Evolutionary conservation across 2,329 filamentous ascomycete genomes (phyloP).

Genomic region (Chrysoporthe puriensis): DNA sequence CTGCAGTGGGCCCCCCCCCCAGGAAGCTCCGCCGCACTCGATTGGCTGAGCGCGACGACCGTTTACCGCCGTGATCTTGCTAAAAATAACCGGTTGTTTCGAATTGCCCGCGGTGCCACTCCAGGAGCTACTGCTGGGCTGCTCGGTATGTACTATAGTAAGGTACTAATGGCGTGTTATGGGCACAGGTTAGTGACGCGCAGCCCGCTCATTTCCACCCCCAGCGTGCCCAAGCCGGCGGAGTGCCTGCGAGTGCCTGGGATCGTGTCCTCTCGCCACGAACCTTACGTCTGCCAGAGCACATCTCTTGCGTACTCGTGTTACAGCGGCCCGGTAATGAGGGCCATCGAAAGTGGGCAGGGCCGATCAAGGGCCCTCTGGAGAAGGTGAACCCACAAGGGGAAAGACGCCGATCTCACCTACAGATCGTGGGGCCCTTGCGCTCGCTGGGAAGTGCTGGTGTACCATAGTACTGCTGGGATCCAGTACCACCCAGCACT

Average conservation of each 20-base stretch:
- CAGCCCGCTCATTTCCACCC: slow-evolving; percentile 2
- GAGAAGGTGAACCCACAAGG: background rate
- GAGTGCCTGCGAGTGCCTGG: background rate
- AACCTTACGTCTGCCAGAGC: background rate
- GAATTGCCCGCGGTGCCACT: slow-evolving; percentile 10
- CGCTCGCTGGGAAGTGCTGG: background rate
- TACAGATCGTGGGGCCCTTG: slow-evolving; percentile 11
- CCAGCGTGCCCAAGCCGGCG: background rate
- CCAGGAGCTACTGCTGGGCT: background rate
- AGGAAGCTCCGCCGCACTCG: background rate
- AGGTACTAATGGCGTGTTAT: no score
- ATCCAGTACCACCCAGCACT: background rate
- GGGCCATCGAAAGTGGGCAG: background rate
- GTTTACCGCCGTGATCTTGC: slow-evolving; percentile 13
- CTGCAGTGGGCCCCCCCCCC: background rate
- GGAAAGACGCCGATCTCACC: slow-evolving; percentile 1
- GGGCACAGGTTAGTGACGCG: background rate
- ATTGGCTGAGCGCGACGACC: slow-evolving; percentile 3
- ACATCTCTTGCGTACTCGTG: background rate
- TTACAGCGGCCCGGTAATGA: background rate
- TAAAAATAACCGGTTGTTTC: slow-evolving; percentile 14
- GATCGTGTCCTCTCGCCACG: background rate
- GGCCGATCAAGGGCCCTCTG: background rate
- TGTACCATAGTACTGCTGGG: background rate
- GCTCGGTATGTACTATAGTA: background rate